Evolutionary conservation across 2,329 filamentous ascomycete genomes (phyloP), one percentile per base, ranked within the genome.

Genomic region (Fusarium tanahbumbuense): DNA sequence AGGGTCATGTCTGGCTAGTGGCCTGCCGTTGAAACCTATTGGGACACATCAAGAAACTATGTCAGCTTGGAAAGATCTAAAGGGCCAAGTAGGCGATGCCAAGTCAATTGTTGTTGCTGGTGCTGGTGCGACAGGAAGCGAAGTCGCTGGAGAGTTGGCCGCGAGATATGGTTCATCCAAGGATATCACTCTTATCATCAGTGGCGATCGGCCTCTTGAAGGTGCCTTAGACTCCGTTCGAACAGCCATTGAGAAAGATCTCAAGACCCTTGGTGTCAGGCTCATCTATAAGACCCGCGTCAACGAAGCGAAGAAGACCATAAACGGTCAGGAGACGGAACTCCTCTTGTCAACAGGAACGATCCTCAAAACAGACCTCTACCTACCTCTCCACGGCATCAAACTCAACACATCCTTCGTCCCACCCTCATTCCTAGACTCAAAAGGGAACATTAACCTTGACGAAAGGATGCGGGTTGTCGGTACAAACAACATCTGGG

Each of bases 1-100:
- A 0, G 86, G 86, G 16, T 80, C 86, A n/a, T 81, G 81, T 30
- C 73, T 79, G 32, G 73, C 79, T n/a, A 78, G 73, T 54, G 68
- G 72, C 23, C 70, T 83, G 27, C 85, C 85, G 3, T 84, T 86
- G 76, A 88, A 88, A 72, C 80, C 79, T 25, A 68, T 81, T 32
- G 83, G 82, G 64, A 80, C 79, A 16, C 80, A 85, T 70, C 81
- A 85, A 65, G 79, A 83, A 32, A 80, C 81, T 4, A 54, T 79
- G 6, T 73, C 76, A 2, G 74, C 78, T 13, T 78, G 86, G 59
- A 73, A 79, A 30, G 53, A 71, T 12, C 55, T 80, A 3, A 73
- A 79, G 48, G 61, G 40, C 1, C 53, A 63, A 44, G 67, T 80
- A 27, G 50, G 49, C 1, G 28, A 57, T 1, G 55, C 76, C 34